Conservation (phyloP, 1,284 basidiomycete genomes). For the Ustilago sp. region DNA sequence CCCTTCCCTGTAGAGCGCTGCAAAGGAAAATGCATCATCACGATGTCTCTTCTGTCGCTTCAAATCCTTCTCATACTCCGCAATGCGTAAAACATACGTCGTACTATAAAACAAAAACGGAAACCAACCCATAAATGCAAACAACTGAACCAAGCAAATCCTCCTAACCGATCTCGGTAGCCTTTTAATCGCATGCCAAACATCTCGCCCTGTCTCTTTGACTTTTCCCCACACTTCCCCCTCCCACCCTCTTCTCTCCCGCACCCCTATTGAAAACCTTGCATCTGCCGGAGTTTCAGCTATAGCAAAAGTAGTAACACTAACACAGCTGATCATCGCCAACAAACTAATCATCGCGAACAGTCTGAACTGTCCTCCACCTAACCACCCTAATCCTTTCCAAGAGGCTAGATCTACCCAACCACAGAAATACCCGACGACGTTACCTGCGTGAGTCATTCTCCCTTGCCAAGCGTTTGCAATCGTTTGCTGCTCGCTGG, state of each 20-base stretch:
- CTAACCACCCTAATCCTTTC: slow-evolving; percentile 81
- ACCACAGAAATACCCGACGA: slow-evolving; percentile 73
- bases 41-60: slow-evolving; percentile 66
- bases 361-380: slow-evolving; percentile 93
- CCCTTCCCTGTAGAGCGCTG: neutral
- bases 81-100: slow-evolving; percentile 89
- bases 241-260: neutral
- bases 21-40: slow-evolving; percentile 1
- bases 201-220: slow-evolving; percentile 29
- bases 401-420: slow-evolving; percentile 84
- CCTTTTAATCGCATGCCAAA: slow-evolving; percentile 55
- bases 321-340: slow-evolving; percentile 83
- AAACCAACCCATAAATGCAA: slow-evolving; percentile 88
- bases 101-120: slow-evolving; percentile 74
- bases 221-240: slow-evolving; percentile 6
- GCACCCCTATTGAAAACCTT: neutral
- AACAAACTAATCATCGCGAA: slow-evolving; percentile 88
- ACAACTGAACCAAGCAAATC: slow-evolving; percentile 83
- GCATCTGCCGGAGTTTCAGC: slow-evolving; percentile 68
- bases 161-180: slow-evolving; percentile 66
- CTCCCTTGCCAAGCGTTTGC: slow-evolving; percentile 99
- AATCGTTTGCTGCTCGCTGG: slow-evolving; percentile 84
- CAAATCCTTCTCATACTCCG: slow-evolving; percentile 79
- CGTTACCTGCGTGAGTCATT: slow-evolving; percentile 64
- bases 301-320: slow-evolving; percentile 85